Evolutionary conservation across 2,329 filamentous ascomycete genomes (phyloP).

Genomic region (Scytalidium lignicola): DNA sequence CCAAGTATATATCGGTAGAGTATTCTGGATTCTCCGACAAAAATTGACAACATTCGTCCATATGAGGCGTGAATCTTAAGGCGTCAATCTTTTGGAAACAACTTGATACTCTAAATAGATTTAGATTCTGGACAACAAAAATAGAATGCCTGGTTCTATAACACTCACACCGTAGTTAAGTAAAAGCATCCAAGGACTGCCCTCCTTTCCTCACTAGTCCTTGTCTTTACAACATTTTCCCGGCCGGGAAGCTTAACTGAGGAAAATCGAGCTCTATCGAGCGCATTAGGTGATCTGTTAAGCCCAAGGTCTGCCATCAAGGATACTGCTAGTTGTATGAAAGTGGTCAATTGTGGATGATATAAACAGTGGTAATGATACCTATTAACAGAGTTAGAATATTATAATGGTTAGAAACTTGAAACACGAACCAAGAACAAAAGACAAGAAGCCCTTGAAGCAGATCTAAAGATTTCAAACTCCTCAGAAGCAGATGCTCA

Average conservation of each 20-base stretch:
- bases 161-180: neutral
- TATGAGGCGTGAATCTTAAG: neutral
- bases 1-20: neutral
- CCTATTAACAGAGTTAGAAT: neutral
- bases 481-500: slow-evolving; percentile 36
- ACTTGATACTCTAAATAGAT: neutral
- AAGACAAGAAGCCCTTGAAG: slow-evolving; percentile 42
- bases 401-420: neutral
- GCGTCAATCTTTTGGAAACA: slow-evolving; percentile 1
- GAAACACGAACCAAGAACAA: slow-evolving; percentile 37
- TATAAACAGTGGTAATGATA: slow-evolving; percentile 1
- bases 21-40: neutral
- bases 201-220: slow-evolving; percentile 1
- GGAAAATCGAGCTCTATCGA: neutral
- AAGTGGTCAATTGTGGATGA: neutral
- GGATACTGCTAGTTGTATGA: neutral
- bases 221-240: neutral
- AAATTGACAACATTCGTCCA: neutral
- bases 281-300: neutral
- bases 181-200: slow-evolving; percentile 2
- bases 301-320: neutral
- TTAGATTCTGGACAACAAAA: neutral
- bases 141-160: neutral
- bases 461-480: slow-evolving; percentile 36
- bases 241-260: neutral